These are phyloP conservation scores for Kregervanrija delftensis DNA, from an alignment of 805 yeast genomes.

Conservation along the genomic window DNA sequence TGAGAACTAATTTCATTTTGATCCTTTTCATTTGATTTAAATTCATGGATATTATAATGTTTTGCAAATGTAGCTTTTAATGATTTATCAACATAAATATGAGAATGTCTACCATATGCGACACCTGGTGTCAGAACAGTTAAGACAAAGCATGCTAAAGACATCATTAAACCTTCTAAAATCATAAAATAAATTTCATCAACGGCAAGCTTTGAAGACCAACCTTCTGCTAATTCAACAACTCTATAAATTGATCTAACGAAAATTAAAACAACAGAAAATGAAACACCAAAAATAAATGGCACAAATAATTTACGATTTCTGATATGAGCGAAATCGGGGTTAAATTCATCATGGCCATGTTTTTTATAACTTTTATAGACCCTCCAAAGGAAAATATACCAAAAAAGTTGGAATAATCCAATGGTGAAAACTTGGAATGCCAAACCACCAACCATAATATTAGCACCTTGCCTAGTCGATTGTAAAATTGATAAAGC, in stretches of 20 bases:
- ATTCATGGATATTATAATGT: constrained; percentile 1
- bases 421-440: constrained; percentile 70
- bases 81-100: constrained; percentile 14
- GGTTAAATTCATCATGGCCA: constrained; percentile 31
- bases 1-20: neutral
- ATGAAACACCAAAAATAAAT: constrained; percentile 39
- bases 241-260: constrained; percentile 69
- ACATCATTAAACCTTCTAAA: constrained; percentile 58
- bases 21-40: constrained; percentile 5
- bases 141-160: constrained; percentile 38
- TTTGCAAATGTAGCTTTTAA: constrained; percentile 5
- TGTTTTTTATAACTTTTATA: constrained; percentile 18
- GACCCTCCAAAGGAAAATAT: constrained; percentile 37
- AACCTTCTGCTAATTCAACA: constrained; percentile 65
- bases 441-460: constrained; percentile 74
- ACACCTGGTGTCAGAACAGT: constrained; percentile 60
- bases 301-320: constrained; percentile 29
- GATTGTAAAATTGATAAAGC: constrained; percentile 28
- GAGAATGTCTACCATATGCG: constrained; percentile 33
- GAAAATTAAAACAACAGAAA: constrained; percentile 47
- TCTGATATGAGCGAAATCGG: constrained; percentile 31
- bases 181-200: constrained; percentile 54
- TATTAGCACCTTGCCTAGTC: constrained; percentile 44
- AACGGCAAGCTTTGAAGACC: constrained; percentile 58
- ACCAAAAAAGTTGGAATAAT: constrained; percentile 46